Percentiles rank a stretch among this genome's conserved stretches.
phyloP scores from a whole-genome alignment of 2,329 filamentous ascomycete species.

The Talaromyces verruculosus region DNA sequence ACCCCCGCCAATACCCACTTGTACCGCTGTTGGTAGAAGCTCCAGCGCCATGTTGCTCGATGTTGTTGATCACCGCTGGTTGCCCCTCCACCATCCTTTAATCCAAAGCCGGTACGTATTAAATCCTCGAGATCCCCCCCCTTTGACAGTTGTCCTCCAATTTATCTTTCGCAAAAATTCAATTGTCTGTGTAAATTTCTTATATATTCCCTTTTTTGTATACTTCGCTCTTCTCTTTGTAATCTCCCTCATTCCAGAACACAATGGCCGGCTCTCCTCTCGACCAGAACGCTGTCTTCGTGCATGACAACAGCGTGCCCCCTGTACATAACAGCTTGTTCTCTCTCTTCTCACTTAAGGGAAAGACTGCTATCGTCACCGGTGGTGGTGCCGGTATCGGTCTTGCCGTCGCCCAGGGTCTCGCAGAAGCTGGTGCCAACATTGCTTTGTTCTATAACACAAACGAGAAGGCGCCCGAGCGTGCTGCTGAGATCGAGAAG shows the following conservation, averaged over 20 bases:
- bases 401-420: slow-evolving; percentile 61
- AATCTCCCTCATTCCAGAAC: slow-evolving; percentile 4
- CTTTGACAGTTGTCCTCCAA: slow-evolving; percentile 3
- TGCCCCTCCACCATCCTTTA: slow-evolving; percentile 18
- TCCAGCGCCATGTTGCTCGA: slow-evolving; percentile 11
- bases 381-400: slow-evolving; percentile 71
- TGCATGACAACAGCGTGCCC: slow-evolving; percentile 57
- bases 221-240: neutral
- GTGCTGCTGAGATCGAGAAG: slow-evolving; percentile 63
- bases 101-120: neutral
- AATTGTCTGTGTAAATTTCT: neutral
- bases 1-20: slow-evolving; percentile 19
- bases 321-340: slow-evolving; percentile 53
- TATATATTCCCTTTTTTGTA: slow-evolving; percentile 8
- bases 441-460: slow-evolving; percentile 72
- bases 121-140: slow-evolving; percentile 9
- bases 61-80: slow-evolving; percentile 20
- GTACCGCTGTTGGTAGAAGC: slow-evolving; percentile 3
- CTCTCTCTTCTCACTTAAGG: slow-evolving; percentile 67
- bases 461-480: slow-evolving; percentile 63
- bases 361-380: slow-evolving; percentile 68
- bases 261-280: slow-evolving; percentile 39
- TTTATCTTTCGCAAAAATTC: neutral
- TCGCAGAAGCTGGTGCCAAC: slow-evolving; percentile 70
- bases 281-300: slow-evolving; percentile 50